These are phyloP conservation scores for Boeremia exigua DNA, from an alignment of 2,329 filamentous ascomycete genomes.

Conservation along the genomic window DNA sequence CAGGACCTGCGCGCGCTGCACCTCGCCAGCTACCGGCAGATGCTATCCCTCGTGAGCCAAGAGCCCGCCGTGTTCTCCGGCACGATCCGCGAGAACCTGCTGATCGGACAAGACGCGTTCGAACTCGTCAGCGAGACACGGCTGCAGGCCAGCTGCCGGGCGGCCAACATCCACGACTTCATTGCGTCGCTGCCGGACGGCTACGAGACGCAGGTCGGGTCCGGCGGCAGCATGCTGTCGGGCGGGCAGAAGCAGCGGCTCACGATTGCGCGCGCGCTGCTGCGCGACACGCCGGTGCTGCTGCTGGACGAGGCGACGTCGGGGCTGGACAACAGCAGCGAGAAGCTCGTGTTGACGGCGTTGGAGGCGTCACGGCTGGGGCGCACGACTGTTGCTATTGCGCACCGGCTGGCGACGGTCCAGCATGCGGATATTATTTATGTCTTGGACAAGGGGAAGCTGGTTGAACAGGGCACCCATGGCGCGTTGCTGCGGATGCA, in stretches of 20 bases:
- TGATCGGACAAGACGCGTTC: constrained; percentile 67
- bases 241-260: constrained; percentile 96
- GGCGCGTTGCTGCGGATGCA: no score
- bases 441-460: constrained; percentile 88
- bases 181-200: constrained; percentile 63
- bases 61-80: constrained; percentile 96
- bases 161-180: constrained; percentile 55
- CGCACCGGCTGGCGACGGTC: constrained; percentile 89
- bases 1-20: constrained; percentile 79
- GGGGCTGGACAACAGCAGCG: constrained; percentile 51
- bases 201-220: constrained; percentile 84
- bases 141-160: constrained; percentile 79
- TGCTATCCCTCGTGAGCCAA: constrained; percentile 90
- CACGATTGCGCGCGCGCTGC: constrained; percentile 89
- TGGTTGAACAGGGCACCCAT: constrained; percentile 90
- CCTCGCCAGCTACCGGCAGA: constrained; percentile 81
- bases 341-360: constrained; percentile 80
- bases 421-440: constrained; percentile 95
- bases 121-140: constrained; percentile 75
- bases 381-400: constrained; percentile 92
- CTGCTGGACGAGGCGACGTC: constrained; percentile 50
- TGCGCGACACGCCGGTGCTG: constrained; percentile 88
- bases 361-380: constrained; percentile 83
- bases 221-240: constrained; percentile 68
- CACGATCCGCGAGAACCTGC: constrained; percentile 84